These are phyloP conservation scores for Digitaria exilis DNA, from an alignment of 202 grass and related monocot genomes.

Conservation along the genomic window DNA sequence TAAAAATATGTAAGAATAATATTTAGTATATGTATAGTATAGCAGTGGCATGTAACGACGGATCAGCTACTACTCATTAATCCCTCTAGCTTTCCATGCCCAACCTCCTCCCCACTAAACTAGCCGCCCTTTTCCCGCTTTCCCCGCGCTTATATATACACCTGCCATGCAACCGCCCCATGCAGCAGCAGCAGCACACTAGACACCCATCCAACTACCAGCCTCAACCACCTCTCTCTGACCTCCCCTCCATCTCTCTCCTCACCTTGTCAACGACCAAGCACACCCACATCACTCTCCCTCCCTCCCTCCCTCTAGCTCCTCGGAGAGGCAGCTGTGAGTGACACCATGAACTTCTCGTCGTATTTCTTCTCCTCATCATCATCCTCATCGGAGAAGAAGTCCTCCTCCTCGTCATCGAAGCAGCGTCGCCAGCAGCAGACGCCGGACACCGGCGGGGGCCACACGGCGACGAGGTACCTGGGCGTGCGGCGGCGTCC, in stretches of 20 bases:
- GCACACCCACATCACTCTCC: background rate
- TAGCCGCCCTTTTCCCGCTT: constrained; percentile 15
- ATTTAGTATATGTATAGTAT: background rate
- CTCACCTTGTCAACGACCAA: constrained; percentile 45
- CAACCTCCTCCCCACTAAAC: constrained; percentile 55
- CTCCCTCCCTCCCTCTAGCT: too few species aligned
- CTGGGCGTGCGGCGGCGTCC: constrained; percentile 82
- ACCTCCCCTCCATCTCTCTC: constrained; percentile 2
- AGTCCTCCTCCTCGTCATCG: constrained; percentile 36
- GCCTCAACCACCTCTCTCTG: constrained; percentile 47
- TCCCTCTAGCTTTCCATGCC: constrained; percentile 24
- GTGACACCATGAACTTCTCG: constrained; percentile 70
- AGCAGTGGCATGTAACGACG: constrained; percentile 32
- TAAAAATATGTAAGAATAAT: background rate
- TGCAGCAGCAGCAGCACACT: too few species aligned
- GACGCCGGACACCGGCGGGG: constrained; percentile 24
- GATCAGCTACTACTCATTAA: constrained; percentile 40
- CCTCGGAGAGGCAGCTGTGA: background rate
- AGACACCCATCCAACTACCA: constrained; percentile 38
- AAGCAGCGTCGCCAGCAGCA: constrained; percentile 62
- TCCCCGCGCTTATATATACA: constrained; percentile 68
- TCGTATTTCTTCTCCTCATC: constrained; percentile 62
- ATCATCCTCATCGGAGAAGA: constrained; percentile 49
- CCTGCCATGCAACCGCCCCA: constrained; percentile 64
- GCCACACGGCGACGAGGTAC: constrained; percentile 63